Evolutionary conservation across 2,329 filamentous ascomycete genomes (phyloP).

Genomic region (Cercospora zeina): DNA sequence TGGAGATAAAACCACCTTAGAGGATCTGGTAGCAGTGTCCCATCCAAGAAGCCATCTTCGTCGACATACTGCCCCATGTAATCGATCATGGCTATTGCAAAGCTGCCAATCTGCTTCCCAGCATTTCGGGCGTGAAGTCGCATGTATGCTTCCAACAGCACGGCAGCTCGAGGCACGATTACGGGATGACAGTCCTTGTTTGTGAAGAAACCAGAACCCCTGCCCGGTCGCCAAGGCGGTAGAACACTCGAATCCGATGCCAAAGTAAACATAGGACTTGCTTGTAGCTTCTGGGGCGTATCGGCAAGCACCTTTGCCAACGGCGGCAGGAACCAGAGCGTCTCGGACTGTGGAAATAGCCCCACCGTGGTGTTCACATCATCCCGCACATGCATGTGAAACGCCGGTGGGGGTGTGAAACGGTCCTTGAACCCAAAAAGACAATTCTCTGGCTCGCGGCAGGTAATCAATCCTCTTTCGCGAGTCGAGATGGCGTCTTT

Average conservation of each 20-base stretch:
- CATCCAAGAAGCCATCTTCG: slow-evolving; percentile 4
- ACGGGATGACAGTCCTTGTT: neutral
- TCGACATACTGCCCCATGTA: slow-evolving; percentile 12
- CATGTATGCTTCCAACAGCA: slow-evolving; percentile 10
- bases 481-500: neutral
- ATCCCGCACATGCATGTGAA: slow-evolving; percentile 6
- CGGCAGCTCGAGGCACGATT: neutral
- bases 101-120: slow-evolving; percentile 4
- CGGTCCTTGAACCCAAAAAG: neutral
- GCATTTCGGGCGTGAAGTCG: slow-evolving; percentile 12
- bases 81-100: slow-evolving; percentile 15
- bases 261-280: neutral
- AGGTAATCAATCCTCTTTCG: neutral
- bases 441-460: neutral
- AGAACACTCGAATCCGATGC: slow-evolving; percentile 3
- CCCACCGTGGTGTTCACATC: neutral
- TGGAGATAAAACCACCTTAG: slow-evolving; percentile 4
- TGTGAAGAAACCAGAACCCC: slow-evolving; percentile 8
- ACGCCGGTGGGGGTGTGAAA: slow-evolving; percentile 7
- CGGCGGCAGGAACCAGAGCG: slow-evolving; percentile 5
- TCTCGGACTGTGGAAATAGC: slow-evolving; percentile 1
- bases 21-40: neutral
- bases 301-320: neutral
- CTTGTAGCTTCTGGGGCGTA: neutral
- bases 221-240: slow-evolving; percentile 1